phyloP scores from a whole-genome alignment of 345 rosid species.

The Lenwebbia sp. region DNA sequence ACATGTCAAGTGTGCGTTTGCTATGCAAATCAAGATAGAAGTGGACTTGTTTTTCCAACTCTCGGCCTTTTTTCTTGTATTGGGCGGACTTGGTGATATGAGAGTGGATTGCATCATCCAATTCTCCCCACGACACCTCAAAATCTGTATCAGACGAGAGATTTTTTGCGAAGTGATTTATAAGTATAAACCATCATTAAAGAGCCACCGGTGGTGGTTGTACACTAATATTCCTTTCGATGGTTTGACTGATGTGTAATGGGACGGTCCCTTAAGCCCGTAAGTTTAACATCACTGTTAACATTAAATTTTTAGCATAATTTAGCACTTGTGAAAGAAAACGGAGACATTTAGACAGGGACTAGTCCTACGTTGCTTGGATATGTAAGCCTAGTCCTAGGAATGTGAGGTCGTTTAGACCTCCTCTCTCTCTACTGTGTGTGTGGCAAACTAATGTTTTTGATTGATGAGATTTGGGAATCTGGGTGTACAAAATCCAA shows the following conservation, averaged over 20 bases:
- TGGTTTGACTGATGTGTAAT: not conserved
- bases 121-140: not conserved
- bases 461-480: conserved; percentile 17
- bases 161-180: not conserved
- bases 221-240: not conserved
- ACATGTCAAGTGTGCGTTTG: not conserved
- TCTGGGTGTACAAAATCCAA: not conserved
- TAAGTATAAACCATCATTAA: not conserved
- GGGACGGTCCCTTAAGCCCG: not conserved
- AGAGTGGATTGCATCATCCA: not conserved
- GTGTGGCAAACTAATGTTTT: not conserved
- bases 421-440: not conserved
- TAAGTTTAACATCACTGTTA: not conserved
- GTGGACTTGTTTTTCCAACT: not conserved
- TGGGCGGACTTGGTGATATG: not conserved
- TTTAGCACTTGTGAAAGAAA: not conserved
- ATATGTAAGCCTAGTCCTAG: not conserved
- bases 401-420: not conserved
- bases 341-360: not conserved
- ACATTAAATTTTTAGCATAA: not conserved
- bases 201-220: accelerated
- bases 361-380: not conserved
- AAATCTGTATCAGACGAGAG: not conserved
- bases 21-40: not conserved
- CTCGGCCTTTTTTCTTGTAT: not conserved